These are phyloP conservation scores for Crotalaria pallida DNA, from an alignment of 306 rosid species.

Conservation along the genomic window DNA sequence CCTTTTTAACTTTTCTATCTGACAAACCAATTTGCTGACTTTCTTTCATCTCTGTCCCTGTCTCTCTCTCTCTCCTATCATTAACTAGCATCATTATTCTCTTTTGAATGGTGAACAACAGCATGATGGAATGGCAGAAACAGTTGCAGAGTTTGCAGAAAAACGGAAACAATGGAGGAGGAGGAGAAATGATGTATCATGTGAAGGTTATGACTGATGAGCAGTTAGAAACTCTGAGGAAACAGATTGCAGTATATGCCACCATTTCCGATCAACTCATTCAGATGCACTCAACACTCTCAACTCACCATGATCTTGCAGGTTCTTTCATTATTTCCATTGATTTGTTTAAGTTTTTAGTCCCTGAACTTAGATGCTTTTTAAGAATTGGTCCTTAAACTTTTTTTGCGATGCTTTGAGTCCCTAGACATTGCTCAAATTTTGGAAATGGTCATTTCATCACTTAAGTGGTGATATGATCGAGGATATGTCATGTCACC, in stretches of 20 bases:
- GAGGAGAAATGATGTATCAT: slow-evolving; percentile 45
- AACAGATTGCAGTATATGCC: slow-evolving; percentile 78
- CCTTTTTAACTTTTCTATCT: background rate
- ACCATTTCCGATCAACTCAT: slow-evolving; percentile 80
- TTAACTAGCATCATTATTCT: too few species aligned
- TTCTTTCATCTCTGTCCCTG: background rate
- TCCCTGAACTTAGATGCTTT: too few species aligned
- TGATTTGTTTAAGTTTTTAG: too few species aligned
- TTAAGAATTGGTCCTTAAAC: too few species aligned
- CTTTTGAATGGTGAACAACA: slow-evolving; percentile 32
- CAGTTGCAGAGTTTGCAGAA: slow-evolving; percentile 34
- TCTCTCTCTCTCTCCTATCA: background rate
- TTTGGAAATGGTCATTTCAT: too few species aligned
- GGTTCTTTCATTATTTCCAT: slow-evolving; percentile 54
- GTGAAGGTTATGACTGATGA: slow-evolving; percentile 97
- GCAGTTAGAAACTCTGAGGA: slow-evolving; percentile 81
- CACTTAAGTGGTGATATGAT: too few species aligned
- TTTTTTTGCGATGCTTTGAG: too few species aligned
- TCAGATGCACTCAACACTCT: slow-evolving; percentile 72
- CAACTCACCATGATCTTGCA: slow-evolving; percentile 81
- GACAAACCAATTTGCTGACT: slow-evolving; percentile 18
- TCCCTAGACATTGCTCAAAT: too few species aligned
- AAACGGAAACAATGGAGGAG: slow-evolving; percentile 29
- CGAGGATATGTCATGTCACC: too few species aligned
- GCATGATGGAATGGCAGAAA: slow-evolving; percentile 52